phyloP scores from a whole-genome alignment of 345 rosid species.

The Schrenkiella parvula region DNA sequence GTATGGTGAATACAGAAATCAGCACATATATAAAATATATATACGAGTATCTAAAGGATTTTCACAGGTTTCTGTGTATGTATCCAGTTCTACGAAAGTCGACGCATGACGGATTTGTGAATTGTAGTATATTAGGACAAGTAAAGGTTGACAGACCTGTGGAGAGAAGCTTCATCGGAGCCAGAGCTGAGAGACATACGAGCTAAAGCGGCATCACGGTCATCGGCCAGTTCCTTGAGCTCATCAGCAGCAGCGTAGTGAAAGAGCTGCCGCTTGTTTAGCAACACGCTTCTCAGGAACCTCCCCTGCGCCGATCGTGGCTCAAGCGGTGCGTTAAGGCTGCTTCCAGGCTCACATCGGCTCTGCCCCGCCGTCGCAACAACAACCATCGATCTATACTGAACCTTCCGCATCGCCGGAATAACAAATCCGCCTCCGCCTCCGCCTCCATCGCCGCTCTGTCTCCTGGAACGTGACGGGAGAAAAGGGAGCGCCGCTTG shows the following conservation, averaged over 20 bases:
- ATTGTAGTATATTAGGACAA: not conserved
- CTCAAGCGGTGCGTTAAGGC: slow-evolving; percentile 82
- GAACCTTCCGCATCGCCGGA: not conserved
- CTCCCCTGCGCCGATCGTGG: slow-evolving; percentile 65
- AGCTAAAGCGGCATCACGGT: slow-evolving; percentile 49
- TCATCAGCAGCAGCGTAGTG: slow-evolving; percentile 72
- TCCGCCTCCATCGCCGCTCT: slow-evolving; percentile 30
- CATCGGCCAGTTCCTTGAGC: slow-evolving; percentile 61
- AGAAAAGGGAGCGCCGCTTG: slow-evolving; percentile 33
- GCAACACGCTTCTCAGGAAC: slow-evolving; percentile 65
- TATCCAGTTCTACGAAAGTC: not conserved
- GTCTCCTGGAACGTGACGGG: slow-evolving; percentile 31
- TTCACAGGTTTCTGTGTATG: not conserved
- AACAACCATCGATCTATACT: not conserved
- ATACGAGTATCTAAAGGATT: not conserved
- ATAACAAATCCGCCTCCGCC: slow-evolving; percentile 2
- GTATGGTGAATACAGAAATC: not conserved
- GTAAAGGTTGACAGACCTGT: slow-evolving; percentile 47
- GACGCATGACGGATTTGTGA: not conserved
- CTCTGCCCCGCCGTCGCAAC: slow-evolving; percentile 58
- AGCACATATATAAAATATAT: not conserved
- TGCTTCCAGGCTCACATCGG: slow-evolving; percentile 74
- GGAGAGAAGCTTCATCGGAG: slow-evolving; percentile 73
- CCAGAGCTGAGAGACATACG: slow-evolving; percentile 61
- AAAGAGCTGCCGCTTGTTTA: slow-evolving; percentile 70